Conservation (phyloP, 352 stramenopile genomes). For the Phytophthora cryptogea region DNA sequence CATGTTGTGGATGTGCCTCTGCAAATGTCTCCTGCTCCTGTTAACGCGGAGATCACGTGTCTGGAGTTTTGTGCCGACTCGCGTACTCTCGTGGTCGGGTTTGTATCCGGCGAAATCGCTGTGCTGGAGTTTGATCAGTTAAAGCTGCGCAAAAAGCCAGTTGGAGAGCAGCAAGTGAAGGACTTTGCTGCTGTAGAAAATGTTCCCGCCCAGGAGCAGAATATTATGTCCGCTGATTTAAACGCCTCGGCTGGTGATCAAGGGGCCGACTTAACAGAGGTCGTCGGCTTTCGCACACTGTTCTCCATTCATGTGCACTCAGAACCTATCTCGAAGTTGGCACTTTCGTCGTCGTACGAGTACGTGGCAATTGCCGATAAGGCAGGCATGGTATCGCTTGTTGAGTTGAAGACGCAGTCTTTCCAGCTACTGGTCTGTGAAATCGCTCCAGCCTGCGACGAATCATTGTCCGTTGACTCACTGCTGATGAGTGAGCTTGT, state of each 20-base stretch:
- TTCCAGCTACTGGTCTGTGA: slow-evolving; percentile 69
- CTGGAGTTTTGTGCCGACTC: slow-evolving; percentile 55
- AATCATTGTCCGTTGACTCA: slow-evolving; percentile 60
- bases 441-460: slow-evolving; percentile 39
- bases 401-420: slow-evolving; percentile 51
- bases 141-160: slow-evolving; percentile 9
- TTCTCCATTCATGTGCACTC: slow-evolving; percentile 68
- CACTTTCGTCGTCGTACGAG: slow-evolving; percentile 50
- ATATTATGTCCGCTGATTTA: not conserved
- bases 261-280: slow-evolving; percentile 19
- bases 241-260: slow-evolving; percentile 1
- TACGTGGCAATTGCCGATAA: slow-evolving; percentile 62
- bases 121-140: slow-evolving; percentile 52
- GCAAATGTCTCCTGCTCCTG: slow-evolving; percentile 40
- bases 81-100: slow-evolving; percentile 54
- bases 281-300: slow-evolving; percentile 44
- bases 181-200: not conserved
- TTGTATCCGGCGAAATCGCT: slow-evolving; percentile 55
- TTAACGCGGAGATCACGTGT: slow-evolving; percentile 45
- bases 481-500: slow-evolving; percentile 70
- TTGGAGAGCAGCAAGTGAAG: slow-evolving; percentile 2
- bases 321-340: slow-evolving; percentile 54
- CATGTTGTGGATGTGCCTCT: slow-evolving; percentile 51
- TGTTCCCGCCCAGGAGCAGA: slow-evolving; percentile 1
- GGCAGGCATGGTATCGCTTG: slow-evolving; percentile 61